Base-by-base conservation (phyloP, 2,329 filamentous ascomycete species). In the Cladosporium sp. region DNA sequence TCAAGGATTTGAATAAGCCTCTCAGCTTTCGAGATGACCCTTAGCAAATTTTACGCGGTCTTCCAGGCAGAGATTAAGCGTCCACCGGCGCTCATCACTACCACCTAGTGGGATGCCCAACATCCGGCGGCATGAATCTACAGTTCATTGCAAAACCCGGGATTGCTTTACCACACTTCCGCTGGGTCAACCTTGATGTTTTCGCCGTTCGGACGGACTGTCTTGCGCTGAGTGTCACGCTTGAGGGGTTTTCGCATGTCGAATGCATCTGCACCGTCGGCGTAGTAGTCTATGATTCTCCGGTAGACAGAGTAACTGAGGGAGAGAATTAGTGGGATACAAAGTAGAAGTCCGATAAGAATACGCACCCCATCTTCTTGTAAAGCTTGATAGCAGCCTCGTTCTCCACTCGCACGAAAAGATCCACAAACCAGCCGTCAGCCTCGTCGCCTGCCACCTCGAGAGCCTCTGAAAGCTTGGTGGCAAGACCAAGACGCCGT, bases 161-260 rank as follows among this genome's bases (percentile, higher is more conserved):
- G 22, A 4, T 27, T 27, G 22, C 22, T 43, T 75, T 67, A 91
- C 84, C 87, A 96, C 46, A 98, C 91, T 71, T 96, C 88, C 53
- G 88, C 83, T 2, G 91, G 88, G 42, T 79, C 75, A 20, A 98
- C 90, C 59, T 80, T 78, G 65, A 88, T 83, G 52, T 82, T 77
- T 73, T 93, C 86, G 15, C 93, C 93, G 59, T 92, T 82, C 48
- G 85, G 80, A 57, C 93, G 80, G 41, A 95, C 78, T 69, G 94
- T 88, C 67, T 87, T 79, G 51, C 78, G 72, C 50, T 84, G 79
- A 67, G 78, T 80, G 71, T 98, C 93, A 62, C 91, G 80, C 69
- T 80, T 86, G 72, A 92, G 82, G 32, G 89, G 82, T 68, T 96
- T 97, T 57, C 93, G 82, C 93, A 98, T 98, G 72, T 98, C 93